Percentiles rank a stretch among this genome's conserved stretches.
These are phyloP conservation scores for Circinella minor DNA, from an alignment of 371 early-diverging fungal species.

Conservation along the genomic window DNA sequence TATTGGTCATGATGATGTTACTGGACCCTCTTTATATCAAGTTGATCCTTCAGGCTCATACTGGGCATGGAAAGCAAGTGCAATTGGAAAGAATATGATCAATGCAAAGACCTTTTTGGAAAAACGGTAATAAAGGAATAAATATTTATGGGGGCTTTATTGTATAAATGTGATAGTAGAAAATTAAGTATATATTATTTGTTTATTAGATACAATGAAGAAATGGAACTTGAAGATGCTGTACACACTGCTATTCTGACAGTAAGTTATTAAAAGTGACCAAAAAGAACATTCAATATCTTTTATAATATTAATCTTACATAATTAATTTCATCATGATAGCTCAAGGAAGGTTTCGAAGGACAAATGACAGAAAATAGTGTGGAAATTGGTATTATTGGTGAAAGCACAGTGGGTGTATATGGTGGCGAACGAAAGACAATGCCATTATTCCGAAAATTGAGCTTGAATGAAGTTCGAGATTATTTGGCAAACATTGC, in stretches of 20 bases:
- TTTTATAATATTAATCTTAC: no score
- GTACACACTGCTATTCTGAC: conserved; percentile 98
- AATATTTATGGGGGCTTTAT: not conserved
- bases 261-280: conserved; percentile 28
- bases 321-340: not conserved
- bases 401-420: conserved; percentile 64
- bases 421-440: conserved; percentile 60
- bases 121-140: conserved; percentile 70
- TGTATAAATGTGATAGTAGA: not conserved
- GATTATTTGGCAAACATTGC: conserved; percentile 96
- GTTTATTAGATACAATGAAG: conserved; percentile 74
- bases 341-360: conserved; percentile 97
- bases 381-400: conserved; percentile 94
- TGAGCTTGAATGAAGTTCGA: conserved; percentile 83
- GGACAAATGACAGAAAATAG: conserved; percentile 93
- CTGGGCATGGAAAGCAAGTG: conserved; percentile 98
- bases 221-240: conserved; percentile 97
- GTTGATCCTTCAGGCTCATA: conserved; percentile 99
- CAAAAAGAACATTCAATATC: no score
- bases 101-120: conserved; percentile 98
- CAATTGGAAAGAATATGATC: conserved; percentile 99
- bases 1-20: conserved; percentile 91
- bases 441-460: conserved; percentile 74
- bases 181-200: not conserved
- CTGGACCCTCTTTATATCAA: conserved; percentile 94